Evolutionary conservation across 140 eudicot species (phyloP).

Genomic region (Bidens hawaiensis): DNA sequence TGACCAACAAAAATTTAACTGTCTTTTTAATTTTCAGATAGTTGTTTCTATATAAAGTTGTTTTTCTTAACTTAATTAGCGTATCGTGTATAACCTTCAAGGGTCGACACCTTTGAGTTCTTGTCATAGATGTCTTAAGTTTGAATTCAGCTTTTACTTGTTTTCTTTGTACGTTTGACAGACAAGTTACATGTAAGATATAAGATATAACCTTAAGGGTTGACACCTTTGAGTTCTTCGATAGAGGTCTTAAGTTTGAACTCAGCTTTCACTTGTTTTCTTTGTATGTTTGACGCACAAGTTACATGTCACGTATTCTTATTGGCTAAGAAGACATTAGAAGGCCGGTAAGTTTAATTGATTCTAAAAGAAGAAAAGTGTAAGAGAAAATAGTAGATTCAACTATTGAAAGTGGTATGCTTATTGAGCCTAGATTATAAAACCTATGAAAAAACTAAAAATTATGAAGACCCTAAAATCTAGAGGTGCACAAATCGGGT

Average conservation of each 20-base stretch:
- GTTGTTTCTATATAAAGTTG: not conserved
- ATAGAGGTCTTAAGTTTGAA: not conserved
- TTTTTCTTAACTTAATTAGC: not conserved
- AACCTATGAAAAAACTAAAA: not conserved
- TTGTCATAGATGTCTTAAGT: not conserved
- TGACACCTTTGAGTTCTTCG: not conserved
- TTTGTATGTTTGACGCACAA: not conserved
- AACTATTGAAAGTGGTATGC: not conserved
- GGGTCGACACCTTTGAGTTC: not conserved
- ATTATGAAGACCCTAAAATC: too few species aligned
- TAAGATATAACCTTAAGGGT: not conserved
- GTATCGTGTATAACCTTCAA: not conserved
- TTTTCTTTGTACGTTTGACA: not conserved
- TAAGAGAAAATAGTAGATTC: not conserved
- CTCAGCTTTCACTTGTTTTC: not conserved
- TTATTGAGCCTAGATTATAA: not conserved
- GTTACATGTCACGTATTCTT: not conserved
- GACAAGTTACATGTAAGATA: not conserved
- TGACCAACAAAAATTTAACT: slow-evolving; percentile 3
- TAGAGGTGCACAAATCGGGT: too few species aligned
- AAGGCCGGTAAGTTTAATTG: not conserved
- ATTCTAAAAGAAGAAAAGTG: too few species aligned
- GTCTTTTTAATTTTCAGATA: not conserved
- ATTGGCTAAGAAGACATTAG: not conserved
- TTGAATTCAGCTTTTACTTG: not conserved